phyloP scores from a whole-genome alignment of 2,329 filamentous ascomycete genomes.

The Cadophora malorum region DNA sequence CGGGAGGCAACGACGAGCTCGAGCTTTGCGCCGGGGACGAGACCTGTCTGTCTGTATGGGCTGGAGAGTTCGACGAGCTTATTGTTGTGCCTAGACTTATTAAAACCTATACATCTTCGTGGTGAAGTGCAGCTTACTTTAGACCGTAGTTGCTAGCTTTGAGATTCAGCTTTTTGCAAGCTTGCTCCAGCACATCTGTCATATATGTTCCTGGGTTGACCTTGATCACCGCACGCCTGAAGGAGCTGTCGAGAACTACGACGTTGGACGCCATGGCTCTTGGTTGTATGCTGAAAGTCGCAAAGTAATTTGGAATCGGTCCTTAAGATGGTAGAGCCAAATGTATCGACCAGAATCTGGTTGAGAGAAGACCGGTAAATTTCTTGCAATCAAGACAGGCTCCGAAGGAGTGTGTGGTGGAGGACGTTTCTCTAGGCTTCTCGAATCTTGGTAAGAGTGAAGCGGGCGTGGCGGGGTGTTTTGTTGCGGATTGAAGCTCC shows the following conservation, averaged over 20 bases:
- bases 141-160: slow-evolving; percentile 76
- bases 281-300: not conserved
- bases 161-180: slow-evolving; percentile 74
- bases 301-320: not conserved
- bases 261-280: slow-evolving; percentile 81
- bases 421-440: slow-evolving; percentile 38
- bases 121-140: slow-evolving; percentile 64
- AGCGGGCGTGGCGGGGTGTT: slow-evolving; percentile 40
- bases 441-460: slow-evolving; percentile 38
- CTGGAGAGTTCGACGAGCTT: slow-evolving; percentile 86
- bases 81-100: slow-evolving; percentile 70
- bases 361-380: not conserved
- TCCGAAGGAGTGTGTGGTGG: not conserved
- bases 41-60: slow-evolving; percentile 81
- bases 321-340: too few species aligned
- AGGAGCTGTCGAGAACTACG: slow-evolving; percentile 81
- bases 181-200: slow-evolving; percentile 85
- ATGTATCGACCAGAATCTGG: too few species aligned
- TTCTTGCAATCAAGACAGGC: not conserved
- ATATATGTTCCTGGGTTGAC: slow-evolving; percentile 82
- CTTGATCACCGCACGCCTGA: slow-evolving; percentile 81
- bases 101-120: slow-evolving; percentile 24
- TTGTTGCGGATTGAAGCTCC: slow-evolving; percentile 24
- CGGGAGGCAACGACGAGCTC: slow-evolving; percentile 89
- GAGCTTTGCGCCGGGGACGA: slow-evolving; percentile 85